phyloP scores from a whole-genome alignment of 768 basidiomycete genomes.

The Mycena kentingensis region DNA sequence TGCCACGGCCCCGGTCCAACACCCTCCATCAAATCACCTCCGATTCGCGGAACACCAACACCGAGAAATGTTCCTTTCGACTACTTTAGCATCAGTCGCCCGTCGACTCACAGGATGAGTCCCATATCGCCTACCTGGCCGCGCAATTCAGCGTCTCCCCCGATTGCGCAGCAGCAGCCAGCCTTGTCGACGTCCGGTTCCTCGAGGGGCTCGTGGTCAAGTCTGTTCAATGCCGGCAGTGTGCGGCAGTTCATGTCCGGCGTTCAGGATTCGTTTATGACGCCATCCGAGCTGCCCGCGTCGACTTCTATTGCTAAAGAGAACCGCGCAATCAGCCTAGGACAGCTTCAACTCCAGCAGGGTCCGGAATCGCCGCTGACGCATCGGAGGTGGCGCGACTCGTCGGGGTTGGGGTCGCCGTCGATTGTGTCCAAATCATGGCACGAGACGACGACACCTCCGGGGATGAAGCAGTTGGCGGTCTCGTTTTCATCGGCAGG shows the following conservation, averaged over 20 bases:
- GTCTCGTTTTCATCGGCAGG: slow-evolving; percentile 47
- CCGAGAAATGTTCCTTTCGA: slow-evolving; percentile 42
- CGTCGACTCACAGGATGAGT: slow-evolving; percentile 38
- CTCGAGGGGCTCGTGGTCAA: slow-evolving; percentile 82
- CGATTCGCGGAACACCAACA: slow-evolving; percentile 12
- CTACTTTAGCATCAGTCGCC: slow-evolving; percentile 53
- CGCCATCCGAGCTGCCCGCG: slow-evolving; percentile 36
- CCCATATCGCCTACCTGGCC: slow-evolving; percentile 56
- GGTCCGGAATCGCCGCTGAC: slow-evolving; percentile 33
- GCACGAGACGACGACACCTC: slow-evolving; percentile 47
- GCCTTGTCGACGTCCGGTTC: slow-evolving; percentile 53
- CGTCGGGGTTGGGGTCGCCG: slow-evolving; percentile 24
- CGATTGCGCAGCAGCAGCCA: slow-evolving; percentile 37
- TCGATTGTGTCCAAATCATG: slow-evolving; percentile 53
- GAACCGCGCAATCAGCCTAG: too few relatives aligned
- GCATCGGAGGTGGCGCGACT: slow-evolving; percentile 29
- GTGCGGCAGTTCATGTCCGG: slow-evolving; percentile 72
- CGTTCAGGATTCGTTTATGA: slow-evolving; percentile 51
- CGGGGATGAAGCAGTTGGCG: slow-evolving; percentile 35
- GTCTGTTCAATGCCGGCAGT: slow-evolving; percentile 65
- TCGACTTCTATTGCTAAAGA: slow-evolving; percentile 30
- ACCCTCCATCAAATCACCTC: slow-evolving; percentile 9
- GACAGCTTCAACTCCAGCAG: too few relatives aligned
- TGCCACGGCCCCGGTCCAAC: slow-evolving; percentile 15
- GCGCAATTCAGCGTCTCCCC: slow-evolving; percentile 43